Percentiles rank a stretch among this genome's conserved stretches.
Conservation (phyloP, 2,329 filamentous ascomycete genomes). For the Hirsutella minnesotensis region DNA sequence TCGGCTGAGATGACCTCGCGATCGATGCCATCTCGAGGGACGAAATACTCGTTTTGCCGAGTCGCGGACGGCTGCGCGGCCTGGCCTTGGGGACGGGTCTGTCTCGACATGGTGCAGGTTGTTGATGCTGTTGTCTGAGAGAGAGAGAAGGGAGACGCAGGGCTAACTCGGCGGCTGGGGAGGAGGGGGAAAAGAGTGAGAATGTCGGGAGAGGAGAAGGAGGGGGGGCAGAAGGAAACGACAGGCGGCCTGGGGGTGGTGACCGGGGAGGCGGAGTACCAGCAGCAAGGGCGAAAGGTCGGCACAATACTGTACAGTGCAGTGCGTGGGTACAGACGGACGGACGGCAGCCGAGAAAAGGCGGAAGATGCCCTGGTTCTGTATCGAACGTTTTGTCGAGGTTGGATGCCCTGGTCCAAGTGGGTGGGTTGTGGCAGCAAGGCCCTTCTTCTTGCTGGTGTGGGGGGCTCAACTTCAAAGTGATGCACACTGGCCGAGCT, state of each 20-base stretch:
- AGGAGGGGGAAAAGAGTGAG: slow-evolving; percentile 6
- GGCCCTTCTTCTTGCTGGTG: too few species aligned
- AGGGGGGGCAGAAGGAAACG: neutral
- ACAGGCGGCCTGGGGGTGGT: neutral
- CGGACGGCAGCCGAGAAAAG: too few species aligned
- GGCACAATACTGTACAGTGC: too few species aligned
- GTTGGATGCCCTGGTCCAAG: too few species aligned
- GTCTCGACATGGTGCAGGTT: slow-evolving; percentile 24
- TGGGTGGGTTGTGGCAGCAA: too few species aligned
- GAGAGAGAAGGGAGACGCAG: slow-evolving; percentile 4
- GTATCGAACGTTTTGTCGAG: too few species aligned
- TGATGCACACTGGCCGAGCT: too few species aligned
- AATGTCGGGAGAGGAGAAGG: slow-evolving; percentile 4
- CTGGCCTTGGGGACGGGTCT: slow-evolving; percentile 24
- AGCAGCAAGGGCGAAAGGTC: neutral
- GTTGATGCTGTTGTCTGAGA: slow-evolving; percentile 4
- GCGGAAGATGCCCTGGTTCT: too few species aligned
- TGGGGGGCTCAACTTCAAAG: too few species aligned
- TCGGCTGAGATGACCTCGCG: slow-evolving; percentile 76
- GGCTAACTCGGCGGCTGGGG: slow-evolving; percentile 6
- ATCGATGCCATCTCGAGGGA: slow-evolving; percentile 69
- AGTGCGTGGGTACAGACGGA: neutral
- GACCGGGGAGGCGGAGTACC: neutral
- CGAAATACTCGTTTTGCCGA: slow-evolving; percentile 68
- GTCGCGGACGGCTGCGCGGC: slow-evolving; percentile 24